Percentiles rank a stretch among this genome's conserved stretches.
These are phyloP conservation scores for Jimgerdemannia flammicorona DNA, from an alignment of 192 early-diverging fungal genomes.

Conservation along the genomic window DNA sequence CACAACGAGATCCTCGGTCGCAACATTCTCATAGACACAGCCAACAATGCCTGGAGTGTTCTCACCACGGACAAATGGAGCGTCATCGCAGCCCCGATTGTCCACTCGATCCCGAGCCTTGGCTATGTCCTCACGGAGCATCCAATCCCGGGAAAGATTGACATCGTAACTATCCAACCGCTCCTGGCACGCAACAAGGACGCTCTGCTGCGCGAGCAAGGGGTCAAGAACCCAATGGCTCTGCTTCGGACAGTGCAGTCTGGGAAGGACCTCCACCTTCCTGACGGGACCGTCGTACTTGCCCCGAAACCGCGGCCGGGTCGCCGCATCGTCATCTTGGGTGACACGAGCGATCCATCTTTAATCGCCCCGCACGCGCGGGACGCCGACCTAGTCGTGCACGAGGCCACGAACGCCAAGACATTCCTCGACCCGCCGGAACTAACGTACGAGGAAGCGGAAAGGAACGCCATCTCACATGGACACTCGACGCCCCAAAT, in stretches of 20 bases:
- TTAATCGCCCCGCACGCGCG: conserved; percentile 8
- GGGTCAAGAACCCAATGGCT: conserved; percentile 42
- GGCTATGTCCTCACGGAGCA: conserved; percentile 46
- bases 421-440: conserved; percentile 30
- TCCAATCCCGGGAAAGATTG: conserved; percentile 32
- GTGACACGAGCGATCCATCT: conserved; percentile 50
- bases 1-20: conserved; percentile 16
- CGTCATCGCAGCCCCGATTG: conserved; percentile 39
- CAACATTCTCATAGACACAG: conserved; percentile 2
- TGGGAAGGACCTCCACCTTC: conserved; percentile 31
- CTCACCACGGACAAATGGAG: conserved; percentile 5
- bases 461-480: conserved; percentile 30
- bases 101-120: conserved; percentile 48
- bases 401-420: conserved; percentile 55
- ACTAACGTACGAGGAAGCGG: conserved; percentile 29
- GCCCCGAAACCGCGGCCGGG: conserved; percentile 34
- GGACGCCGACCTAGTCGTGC: conserved; percentile 38
- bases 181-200: conserved; percentile 29
- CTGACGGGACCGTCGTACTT: conserved; percentile 34
- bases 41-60: conserved; percentile 11
- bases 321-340: conserved; percentile 44
- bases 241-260: conserved; percentile 42
- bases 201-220: conserved; percentile 21
- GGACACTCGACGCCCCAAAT: conserved; percentile 59
- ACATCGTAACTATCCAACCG: conserved; percentile 28